A percentile compares a stretch with the other conserved stretches of the same genome.
phyloP scores from a whole-genome alignment of 2,329 filamentous ascomycete species.

The Colletotrichum sp. region DNA sequence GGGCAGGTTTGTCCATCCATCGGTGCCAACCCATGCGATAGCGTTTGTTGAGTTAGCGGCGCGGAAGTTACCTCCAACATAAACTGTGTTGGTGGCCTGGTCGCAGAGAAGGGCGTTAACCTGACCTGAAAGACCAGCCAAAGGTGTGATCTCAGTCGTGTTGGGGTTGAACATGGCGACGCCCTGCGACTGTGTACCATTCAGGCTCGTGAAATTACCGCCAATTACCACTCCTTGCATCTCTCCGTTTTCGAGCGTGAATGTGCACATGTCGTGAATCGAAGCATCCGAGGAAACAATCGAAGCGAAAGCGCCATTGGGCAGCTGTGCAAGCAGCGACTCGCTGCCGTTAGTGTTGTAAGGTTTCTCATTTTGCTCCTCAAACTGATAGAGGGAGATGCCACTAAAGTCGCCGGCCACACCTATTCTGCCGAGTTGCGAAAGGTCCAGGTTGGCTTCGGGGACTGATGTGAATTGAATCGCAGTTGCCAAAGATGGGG shows the following conservation, averaged over 20 bases:
- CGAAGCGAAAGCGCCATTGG: conserved; percentile 81
- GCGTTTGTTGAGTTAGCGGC: conserved; percentile 87
- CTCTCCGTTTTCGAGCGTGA: conserved; percentile 69
- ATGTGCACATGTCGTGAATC: conserved; percentile 88
- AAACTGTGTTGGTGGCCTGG: conserved; percentile 76
- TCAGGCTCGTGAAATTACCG: conserved; percentile 94
- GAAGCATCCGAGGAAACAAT: conserved; percentile 80
- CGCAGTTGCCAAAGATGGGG: conserved; percentile 49
- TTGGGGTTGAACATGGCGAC: conserved; percentile 83
- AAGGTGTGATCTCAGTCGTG: conserved; percentile 71
- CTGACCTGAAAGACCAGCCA: conserved; percentile 81
- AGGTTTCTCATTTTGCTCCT: conserved; percentile 75
- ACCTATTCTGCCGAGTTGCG: conserved; percentile 79
- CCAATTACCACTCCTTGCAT: conserved; percentile 81
- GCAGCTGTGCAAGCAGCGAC: conserved; percentile 79
- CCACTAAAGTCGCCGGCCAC: conserved; percentile 90
- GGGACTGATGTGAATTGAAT: conserved; percentile 67
- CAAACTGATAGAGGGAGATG: conserved; percentile 87
- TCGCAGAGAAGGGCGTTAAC: conserved; percentile 88
- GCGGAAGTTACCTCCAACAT: conserved; percentile 87
- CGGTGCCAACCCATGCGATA: conserved; percentile 74
- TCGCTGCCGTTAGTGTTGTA: conserved; percentile 78
- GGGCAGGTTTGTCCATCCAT: conserved; percentile 79
- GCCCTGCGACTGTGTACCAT: conserved; percentile 74
- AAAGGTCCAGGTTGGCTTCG: conserved; percentile 77